These are phyloP conservation scores for Pestalotiopsis sp. DNA, from an alignment of 2,329 filamentous ascomycete species.

Conservation along the genomic window DNA sequence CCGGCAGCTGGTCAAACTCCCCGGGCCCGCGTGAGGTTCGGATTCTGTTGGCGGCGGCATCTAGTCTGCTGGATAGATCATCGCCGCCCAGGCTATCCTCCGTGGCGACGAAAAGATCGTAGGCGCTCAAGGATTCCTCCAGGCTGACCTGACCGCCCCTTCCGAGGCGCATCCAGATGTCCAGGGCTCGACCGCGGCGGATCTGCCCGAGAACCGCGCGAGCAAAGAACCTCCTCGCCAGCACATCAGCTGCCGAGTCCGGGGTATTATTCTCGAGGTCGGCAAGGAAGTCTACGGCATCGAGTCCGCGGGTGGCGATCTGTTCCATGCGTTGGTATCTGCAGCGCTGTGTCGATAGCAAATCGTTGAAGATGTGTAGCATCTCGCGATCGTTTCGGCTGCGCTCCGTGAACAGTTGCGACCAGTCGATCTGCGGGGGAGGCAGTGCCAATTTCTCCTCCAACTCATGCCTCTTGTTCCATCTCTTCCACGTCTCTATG, in stretches of 20 bases:
- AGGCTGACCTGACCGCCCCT: constrained; percentile 50
- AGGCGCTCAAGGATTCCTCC: constrained; percentile 61
- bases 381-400: constrained; percentile 38
- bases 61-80: constrained; percentile 10
- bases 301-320: constrained; percentile 59
- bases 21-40: constrained; percentile 50
- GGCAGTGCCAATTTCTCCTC: constrained; percentile 39
- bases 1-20: constrained; percentile 44
- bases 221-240: constrained; percentile 64
- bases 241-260: constrained; percentile 56
- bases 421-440: constrained; percentile 56
- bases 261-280: constrained; percentile 45
- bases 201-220: constrained; percentile 59
- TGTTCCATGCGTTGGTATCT: constrained; percentile 57
- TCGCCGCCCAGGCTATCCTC: constrained; percentile 43
- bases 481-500: constrained; percentile 52
- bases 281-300: constrained; percentile 63
- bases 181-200: constrained; percentile 60
- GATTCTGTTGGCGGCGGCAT: constrained; percentile 10
- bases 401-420: constrained; percentile 44
- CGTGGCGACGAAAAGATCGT: constrained; percentile 65
- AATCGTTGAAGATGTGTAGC: constrained; percentile 46
- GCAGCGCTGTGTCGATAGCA: constrained; percentile 56
- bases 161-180: constrained; percentile 58
- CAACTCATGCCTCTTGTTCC: constrained; percentile 52